A percentile compares a stretch with the other conserved stretches of the same genome.
These are phyloP conservation scores for Neoascochyta sp. DNA, from an alignment of 2,329 filamentous ascomycete species.

Conservation along the genomic window DNA sequence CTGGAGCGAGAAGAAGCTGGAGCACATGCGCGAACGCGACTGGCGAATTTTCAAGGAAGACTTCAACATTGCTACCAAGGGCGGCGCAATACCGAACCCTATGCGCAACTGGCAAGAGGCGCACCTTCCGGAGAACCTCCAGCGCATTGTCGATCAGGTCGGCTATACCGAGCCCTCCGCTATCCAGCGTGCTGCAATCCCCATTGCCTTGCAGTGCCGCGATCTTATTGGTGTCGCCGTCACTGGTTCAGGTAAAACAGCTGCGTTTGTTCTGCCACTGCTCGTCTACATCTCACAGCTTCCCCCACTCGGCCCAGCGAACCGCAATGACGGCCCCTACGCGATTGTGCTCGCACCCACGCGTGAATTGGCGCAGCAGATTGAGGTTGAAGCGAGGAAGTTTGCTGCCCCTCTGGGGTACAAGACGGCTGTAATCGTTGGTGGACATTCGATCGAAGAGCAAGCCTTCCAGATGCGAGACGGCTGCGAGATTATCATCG, in stretches of 20 bases:
- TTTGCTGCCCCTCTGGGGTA: constrained; percentile 89
- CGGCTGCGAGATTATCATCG: constrained; percentile 95
- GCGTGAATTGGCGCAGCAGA: constrained; percentile 95
- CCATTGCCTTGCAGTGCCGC: constrained; percentile 84
- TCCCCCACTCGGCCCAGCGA: constrained; percentile 75
- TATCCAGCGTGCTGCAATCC: constrained; percentile 91
- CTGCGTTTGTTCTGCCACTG: constrained; percentile 85
- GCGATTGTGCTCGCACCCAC: constrained; percentile 96
- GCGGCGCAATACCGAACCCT: constrained; percentile 85
- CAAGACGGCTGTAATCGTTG: constrained; percentile 94
- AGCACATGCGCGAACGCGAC: constrained; percentile 94
- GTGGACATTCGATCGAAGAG: constrained; percentile 91
- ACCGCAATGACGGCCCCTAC: constrained; percentile 93
- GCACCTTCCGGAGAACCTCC: constrained; percentile 67
- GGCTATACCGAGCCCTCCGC: constrained; percentile 90
- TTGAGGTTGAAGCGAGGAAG: constrained; percentile 88
- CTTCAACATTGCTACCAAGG: constrained; percentile 94
- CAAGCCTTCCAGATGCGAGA: constrained; percentile 86
- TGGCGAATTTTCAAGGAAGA: constrained; percentile 99
- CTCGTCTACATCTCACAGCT: constrained; percentile 92
- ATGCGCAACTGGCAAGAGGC: constrained; percentile 96
- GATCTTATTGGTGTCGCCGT: constrained; percentile 98
- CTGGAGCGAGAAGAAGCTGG: constrained; percentile 89
- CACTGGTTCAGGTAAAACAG: constrained; percentile 97
- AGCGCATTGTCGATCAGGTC: constrained; percentile 77